A percentile compares a stretch with the other conserved stretches of the same genome.
These are phyloP conservation scores for Pleurotus sapidus DNA, from an alignment of 768 basidiomycete species.

Conservation along the genomic window DNA sequence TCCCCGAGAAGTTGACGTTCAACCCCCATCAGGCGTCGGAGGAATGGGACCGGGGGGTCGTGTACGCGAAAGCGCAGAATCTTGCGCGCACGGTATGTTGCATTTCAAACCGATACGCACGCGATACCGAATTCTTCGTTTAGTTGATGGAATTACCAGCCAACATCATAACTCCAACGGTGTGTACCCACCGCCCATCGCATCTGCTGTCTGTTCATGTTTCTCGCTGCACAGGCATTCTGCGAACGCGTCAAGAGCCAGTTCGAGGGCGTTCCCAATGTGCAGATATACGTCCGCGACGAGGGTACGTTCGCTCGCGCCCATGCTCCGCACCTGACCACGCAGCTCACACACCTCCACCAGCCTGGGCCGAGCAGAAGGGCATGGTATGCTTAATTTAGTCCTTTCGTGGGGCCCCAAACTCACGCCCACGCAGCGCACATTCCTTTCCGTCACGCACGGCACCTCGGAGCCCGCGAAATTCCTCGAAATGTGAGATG, in stretches of 20 bases:
- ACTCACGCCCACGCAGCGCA: conserved; percentile 40
- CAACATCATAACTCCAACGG: conserved; percentile 78
- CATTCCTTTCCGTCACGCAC: conserved; percentile 84
- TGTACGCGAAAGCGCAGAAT: conserved; percentile 79
- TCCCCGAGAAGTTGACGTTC: conserved; percentile 48
- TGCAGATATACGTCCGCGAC: conserved; percentile 69
- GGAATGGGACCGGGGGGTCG: conserved; percentile 71
- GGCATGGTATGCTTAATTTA: conserved; percentile 59
- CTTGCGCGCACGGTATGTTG: conserved; percentile 66
- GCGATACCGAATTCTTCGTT: neutral
- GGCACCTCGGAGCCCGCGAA: conserved; percentile 84
- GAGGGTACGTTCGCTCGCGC: conserved; percentile 45
- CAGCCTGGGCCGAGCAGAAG: conserved; percentile 81
- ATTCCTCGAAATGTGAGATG: conserved; percentile 75
- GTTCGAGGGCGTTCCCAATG: conserved; percentile 63
- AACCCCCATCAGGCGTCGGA: conserved; percentile 42
- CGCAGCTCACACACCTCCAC: neutral
- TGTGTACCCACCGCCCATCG: no score
- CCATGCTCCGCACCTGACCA: neutral
- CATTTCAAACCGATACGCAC: no score
- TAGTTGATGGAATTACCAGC: conserved; percentile 85
- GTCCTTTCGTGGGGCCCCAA: neutral
- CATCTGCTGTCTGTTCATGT: conserved; percentile 36
- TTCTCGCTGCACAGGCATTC: conserved; percentile 45
- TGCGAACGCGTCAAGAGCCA: conserved; percentile 66